Evolutionary conservation across 495 filamentous ascomycete genomes (phyloP).

Genomic region (Sordaria brevicollis): DNA sequence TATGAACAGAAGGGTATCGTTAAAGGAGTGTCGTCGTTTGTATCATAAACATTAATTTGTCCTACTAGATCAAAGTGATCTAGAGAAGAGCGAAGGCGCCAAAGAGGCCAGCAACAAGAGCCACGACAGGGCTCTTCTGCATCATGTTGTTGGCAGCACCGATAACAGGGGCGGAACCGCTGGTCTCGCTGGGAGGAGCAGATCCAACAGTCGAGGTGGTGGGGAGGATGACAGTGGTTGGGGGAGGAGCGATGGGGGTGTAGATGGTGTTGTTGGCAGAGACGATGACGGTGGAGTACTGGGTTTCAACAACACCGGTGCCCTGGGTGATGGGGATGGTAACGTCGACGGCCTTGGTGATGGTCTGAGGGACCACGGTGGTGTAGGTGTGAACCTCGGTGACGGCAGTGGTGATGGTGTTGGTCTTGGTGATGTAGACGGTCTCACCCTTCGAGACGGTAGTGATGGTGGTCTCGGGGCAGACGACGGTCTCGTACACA

Average conservation of each 20-base stretch:
- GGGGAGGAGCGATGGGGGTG: constrained; percentile 6
- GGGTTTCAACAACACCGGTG: constrained; percentile 17
- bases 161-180: constrained; percentile 7
- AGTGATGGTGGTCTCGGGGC: constrained; percentile 31
- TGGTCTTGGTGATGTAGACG: constrained; percentile 31
- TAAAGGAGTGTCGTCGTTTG: neutral
- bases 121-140: constrained; percentile 19
- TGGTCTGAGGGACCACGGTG: constrained; percentile 25
- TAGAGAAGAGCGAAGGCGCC: constrained; percentile 29
- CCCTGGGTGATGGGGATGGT: constrained; percentile 23
- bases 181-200: neutral
- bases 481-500: constrained; percentile 30
- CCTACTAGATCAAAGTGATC: neutral
- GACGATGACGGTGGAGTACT: constrained; percentile 20
- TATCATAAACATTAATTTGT: neutral
- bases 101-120: constrained; percentile 25
- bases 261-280: constrained; percentile 10
- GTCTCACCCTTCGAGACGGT: constrained; percentile 32
- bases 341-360: constrained; percentile 24
- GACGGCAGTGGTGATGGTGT: constrained; percentile 27
- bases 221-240: constrained; percentile 20
- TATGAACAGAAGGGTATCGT: neutral
- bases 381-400: constrained; percentile 23
- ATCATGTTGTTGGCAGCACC: constrained; percentile 14
- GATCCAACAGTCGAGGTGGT: constrained; percentile 12